Conservation (phyloP, 257 asterid species). For the Petunia secreta region DNA sequence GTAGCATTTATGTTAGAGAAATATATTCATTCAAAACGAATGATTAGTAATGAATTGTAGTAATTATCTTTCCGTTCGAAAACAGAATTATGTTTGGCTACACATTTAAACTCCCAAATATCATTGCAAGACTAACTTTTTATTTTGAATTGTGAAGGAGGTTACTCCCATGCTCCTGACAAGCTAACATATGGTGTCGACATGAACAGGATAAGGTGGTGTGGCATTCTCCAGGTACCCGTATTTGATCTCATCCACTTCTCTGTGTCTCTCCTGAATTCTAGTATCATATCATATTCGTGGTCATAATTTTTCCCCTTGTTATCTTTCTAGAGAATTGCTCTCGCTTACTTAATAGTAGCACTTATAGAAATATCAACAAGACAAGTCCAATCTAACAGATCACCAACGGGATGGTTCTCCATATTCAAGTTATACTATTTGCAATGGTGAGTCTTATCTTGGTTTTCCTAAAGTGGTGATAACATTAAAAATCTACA, state of each 20-base stretch:
- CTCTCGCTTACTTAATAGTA: conserved; percentile 71
- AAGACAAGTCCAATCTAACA: conserved; percentile 38
- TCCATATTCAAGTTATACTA: conserved; percentile 58
- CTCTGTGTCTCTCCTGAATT: neutral
- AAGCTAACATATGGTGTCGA: conserved; percentile 73
- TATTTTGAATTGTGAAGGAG: conserved; percentile 52
- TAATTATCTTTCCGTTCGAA: neutral
- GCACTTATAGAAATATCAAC: conserved; percentile 59
- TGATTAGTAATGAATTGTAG: neutral
- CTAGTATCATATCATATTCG: neutral
- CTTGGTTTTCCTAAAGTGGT: neutral
- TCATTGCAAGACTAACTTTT: neutral
- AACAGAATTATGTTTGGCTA: conserved; percentile 4
- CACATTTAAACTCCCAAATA: neutral
- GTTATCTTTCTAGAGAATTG: conserved; percentile 60
- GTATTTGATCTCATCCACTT: conserved; percentile 5
- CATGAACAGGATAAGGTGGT: conserved; percentile 71
- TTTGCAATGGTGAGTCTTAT: conserved; percentile 65
- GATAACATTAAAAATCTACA: neutral
- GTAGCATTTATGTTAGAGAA: neutral
- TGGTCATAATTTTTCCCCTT: conserved; percentile 13
- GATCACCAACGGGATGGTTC: conserved; percentile 40
- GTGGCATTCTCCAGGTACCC: conserved; percentile 83
- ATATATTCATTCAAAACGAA: conserved; percentile 7
- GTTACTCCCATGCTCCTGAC: conserved; percentile 81